Conservation (phyloP, 805 yeast species). For the Naumovozyma castellii region DNA sequence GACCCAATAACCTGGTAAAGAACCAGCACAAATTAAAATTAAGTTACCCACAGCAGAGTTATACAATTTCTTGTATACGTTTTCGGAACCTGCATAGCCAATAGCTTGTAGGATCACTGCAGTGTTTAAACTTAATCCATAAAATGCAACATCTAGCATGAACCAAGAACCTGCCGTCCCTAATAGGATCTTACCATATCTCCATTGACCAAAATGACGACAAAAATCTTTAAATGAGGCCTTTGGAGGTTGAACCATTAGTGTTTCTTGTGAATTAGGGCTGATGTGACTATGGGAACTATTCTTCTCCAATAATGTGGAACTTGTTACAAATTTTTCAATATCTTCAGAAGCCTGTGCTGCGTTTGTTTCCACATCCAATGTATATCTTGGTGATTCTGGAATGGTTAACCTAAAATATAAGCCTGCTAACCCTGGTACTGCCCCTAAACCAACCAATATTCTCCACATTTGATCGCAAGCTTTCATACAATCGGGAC, state of each 20-base stretch:
- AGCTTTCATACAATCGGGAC: slow-evolving; percentile 57
- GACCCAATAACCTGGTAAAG: slow-evolving; percentile 89
- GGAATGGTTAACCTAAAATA: slow-evolving; percentile 91
- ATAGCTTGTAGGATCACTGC: slow-evolving; percentile 71
- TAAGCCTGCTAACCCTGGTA: slow-evolving; percentile 76
- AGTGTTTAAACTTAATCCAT: slow-evolving; percentile 80
- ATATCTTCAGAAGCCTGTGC: slow-evolving; percentile 7
- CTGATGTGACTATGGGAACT: neutral
- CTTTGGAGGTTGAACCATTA: slow-evolving; percentile 48
- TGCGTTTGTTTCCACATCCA: slow-evolving; percentile 59
- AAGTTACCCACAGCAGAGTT: slow-evolving; percentile 85
- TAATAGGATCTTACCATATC: slow-evolving; percentile 66
- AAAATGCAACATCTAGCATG: slow-evolving; percentile 80
- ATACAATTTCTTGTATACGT: slow-evolving; percentile 62
- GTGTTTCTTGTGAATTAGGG: neutral
- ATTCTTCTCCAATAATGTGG: slow-evolving; percentile 10
- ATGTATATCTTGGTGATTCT: slow-evolving; percentile 85
- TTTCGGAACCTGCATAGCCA: slow-evolving; percentile 67
- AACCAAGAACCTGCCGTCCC: slow-evolving; percentile 94
- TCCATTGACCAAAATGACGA: slow-evolving; percentile 75
- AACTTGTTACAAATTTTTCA: neutral
- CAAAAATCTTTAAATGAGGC: slow-evolving; percentile 71
- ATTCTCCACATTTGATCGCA: slow-evolving; percentile 95
- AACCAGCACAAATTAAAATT: slow-evolving; percentile 89
- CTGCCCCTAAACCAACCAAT: slow-evolving; percentile 78